These are phyloP conservation scores for Polytolypa hystricis DNA, from an alignment of 2,329 filamentous ascomycete species.

Conservation along the genomic window DNA sequence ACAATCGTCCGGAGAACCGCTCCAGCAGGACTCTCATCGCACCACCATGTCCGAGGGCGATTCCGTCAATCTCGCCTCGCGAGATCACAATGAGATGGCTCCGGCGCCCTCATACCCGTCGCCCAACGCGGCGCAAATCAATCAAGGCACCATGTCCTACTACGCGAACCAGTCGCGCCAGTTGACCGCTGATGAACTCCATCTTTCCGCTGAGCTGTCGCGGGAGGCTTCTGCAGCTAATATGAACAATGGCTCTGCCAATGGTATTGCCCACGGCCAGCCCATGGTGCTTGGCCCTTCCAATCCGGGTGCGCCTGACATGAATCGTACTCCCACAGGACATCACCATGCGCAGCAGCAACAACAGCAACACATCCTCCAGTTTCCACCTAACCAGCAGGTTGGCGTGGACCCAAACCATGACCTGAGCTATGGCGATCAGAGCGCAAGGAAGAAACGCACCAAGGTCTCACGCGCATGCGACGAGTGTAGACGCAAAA, in stretches of 20 bases:
- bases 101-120: slow-evolving; percentile 34
- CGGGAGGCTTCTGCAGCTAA: slow-evolving; percentile 35
- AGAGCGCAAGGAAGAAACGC: slow-evolving; percentile 59
- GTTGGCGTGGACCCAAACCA: slow-evolving; percentile 36
- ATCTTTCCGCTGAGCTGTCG: slow-evolving; percentile 36
- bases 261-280: slow-evolving; percentile 30
- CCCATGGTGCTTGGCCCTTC: slow-evolving; percentile 29
- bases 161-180: slow-evolving; percentile 29
- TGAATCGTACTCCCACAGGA: slow-evolving; percentile 24
- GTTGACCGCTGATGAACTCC: slow-evolving; percentile 36
- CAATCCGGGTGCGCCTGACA: slow-evolving; percentile 24
- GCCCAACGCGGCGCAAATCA: slow-evolving; percentile 34
- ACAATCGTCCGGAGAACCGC: slow-evolving; percentile 23
- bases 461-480: slow-evolving; percentile 82
- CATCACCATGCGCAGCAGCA: slow-evolving; percentile 6
- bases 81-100: slow-evolving; percentile 34
- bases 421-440: slow-evolving; percentile 44
- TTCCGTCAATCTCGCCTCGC: slow-evolving; percentile 26
- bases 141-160: slow-evolving; percentile 33
- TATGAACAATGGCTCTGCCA: slow-evolving; percentile 28
- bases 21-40: slow-evolving; percentile 17
- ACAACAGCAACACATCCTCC: slow-evolving; percentile 28
- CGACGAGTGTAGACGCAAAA: slow-evolving; percentile 80
- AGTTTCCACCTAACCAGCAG: slow-evolving; percentile 34
- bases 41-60: slow-evolving; percentile 7